Conservation (phyloP, 441 rosid species). For the Biscutella laevigata region DNA sequence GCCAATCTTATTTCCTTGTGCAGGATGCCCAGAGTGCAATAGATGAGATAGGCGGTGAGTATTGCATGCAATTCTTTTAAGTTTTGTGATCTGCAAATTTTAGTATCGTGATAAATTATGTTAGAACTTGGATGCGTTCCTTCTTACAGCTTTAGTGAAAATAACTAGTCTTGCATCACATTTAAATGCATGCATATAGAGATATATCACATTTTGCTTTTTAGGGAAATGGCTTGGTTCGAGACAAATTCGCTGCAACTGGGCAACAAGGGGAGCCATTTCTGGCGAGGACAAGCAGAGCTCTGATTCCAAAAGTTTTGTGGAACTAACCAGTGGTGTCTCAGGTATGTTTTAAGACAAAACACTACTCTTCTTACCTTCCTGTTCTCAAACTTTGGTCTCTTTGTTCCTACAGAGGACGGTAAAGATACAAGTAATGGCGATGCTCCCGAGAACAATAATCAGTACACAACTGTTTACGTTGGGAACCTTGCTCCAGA, state of each 20-base stretch:
- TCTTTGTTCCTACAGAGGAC: conserved; percentile 45
- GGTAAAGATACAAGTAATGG: conserved; percentile 32
- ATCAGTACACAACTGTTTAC: conserved; percentile 34
- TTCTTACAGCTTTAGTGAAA: too few relatives aligned
- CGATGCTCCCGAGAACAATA: conserved; percentile 29
- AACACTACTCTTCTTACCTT: too few relatives aligned
- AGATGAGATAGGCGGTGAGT: conserved; percentile 30
- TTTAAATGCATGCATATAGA: too few relatives aligned
- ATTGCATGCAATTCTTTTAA: background rate
- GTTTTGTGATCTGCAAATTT: too few relatives aligned
- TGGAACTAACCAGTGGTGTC: conserved; percentile 28
- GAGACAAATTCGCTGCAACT: conserved; percentile 58
- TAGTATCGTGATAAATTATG: background rate
- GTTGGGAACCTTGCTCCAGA: conserved; percentile 34
- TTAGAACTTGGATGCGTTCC: too few relatives aligned
- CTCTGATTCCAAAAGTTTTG: conserved; percentile 40
- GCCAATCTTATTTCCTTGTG: conserved; percentile 4
- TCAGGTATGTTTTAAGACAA: conserved; percentile 22
- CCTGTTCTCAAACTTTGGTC: conserved; percentile 15
- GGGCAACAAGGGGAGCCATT: conserved; percentile 56
- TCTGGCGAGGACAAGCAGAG: conserved; percentile 42
- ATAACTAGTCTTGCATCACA: too few relatives aligned
- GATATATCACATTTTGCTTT: background rate
- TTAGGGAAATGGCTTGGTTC: conserved; percentile 61
- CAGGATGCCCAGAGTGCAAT: conserved; percentile 35